Conservation (phyloP, 1,284 basidiomycete species). For the Ganoderma lucidum region DNA sequence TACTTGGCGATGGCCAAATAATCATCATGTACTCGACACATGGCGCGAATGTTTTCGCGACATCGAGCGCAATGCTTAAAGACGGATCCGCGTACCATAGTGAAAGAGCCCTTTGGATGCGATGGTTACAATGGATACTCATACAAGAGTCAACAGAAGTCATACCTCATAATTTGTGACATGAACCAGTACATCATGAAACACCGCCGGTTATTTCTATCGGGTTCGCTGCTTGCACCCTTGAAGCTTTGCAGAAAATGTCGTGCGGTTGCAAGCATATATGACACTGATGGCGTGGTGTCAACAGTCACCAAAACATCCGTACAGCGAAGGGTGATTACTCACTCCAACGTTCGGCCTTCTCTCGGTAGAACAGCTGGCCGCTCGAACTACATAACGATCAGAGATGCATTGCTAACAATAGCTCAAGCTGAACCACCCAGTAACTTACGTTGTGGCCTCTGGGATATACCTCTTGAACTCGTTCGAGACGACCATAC, state of each 20-base stretch:
- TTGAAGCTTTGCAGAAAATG: conserved; percentile 6
- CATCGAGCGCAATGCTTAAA: conserved; percentile 68
- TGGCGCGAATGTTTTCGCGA: conserved; percentile 65
- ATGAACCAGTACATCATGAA: conserved; percentile 82
- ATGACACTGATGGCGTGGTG: conserved; percentile 15
- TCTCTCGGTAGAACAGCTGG: conserved; percentile 62
- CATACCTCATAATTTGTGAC: conserved; percentile 71
- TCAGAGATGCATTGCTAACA: not conserved
- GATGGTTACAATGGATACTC: conserved; percentile 18
- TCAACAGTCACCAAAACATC: not conserved
- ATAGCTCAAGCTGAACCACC: not conserved
- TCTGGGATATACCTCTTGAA: conserved; percentile 72
- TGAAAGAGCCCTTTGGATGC: conserved; percentile 54
- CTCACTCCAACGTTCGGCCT: conserved; percentile 79
- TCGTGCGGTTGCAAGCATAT: conserved; percentile 12
- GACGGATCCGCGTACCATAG: conserved; percentile 70
- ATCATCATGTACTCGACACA: conserved; percentile 71
- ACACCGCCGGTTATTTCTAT: conserved; percentile 48
- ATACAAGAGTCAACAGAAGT: conserved; percentile 8
- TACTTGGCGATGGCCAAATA: conserved; percentile 74
- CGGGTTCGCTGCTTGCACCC: not conserved
- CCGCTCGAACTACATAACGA: conserved; percentile 52
- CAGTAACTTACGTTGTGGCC: conserved; percentile 57
- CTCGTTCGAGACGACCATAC: conserved; percentile 75
- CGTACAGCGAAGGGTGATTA: conserved; percentile 27